Evolutionary conservation across 2,329 filamentous ascomycete species (phyloP), one percentile per base, ranked within the genome.

Genomic region (Pyrenophora seminiperda): DNA sequence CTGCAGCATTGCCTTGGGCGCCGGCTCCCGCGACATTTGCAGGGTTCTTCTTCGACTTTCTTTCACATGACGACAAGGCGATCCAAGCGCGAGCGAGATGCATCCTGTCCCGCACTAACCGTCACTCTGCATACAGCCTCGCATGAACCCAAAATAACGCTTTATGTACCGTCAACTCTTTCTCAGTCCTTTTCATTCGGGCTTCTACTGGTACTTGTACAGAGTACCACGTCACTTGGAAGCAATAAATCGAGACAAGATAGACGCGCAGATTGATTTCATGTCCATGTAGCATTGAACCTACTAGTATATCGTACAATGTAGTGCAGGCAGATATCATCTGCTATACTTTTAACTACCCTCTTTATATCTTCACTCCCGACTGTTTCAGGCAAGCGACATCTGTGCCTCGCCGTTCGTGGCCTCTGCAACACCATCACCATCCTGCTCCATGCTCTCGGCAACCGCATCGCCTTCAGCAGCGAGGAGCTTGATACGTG

Each of bases 401-500:
- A 65, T 58, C 41, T 61, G 48, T 20, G 55, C 63, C 40, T 67
- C 67, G 5, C 60, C 65, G 19, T 71, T 64, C 1, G 60, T 61
- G 3, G 56, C 61, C 31, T 63, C 65, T 1, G 19, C 50, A 15
- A 53, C 54, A 5, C 53, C 65, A 15, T 67, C 56, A 11, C 47
- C 60, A 10, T 62, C 61, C 29, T 60, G 48, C 20, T 61, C 54
- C 41, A 65, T 61, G 11, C 38, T 49, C 53, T 66, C 59, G 2
- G 58, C 46, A 40, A 59, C 58, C 15, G 44, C 22, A 11, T 66
- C 67, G 1, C 63, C 56, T 49, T 70, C 60, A 14, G 65, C 61
- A 48, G 62, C 66, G 11, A 73, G 61, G 18, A 72, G 57, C 47
- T 55, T 70, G 48, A 76, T 68, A 39, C 75, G 73, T 9, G 81